Evolutionary conservation across 2,329 filamentous ascomycete genomes (phyloP).

Genomic region (Diatrype stigma): DNA sequence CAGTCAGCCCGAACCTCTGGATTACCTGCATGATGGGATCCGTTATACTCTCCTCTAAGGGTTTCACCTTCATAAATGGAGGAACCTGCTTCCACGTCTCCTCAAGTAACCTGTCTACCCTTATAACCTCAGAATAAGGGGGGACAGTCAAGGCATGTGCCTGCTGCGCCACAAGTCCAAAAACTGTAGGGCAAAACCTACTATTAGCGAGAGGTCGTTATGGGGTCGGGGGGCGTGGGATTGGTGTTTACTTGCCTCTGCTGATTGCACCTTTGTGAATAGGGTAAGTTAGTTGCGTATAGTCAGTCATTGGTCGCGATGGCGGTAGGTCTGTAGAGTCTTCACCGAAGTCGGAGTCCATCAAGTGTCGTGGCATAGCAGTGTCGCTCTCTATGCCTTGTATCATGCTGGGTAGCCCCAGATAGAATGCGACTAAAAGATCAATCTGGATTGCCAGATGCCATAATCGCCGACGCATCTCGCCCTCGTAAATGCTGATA

Average conservation of each 20-base stretch:
- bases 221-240: not conserved
- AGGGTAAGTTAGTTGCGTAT: conserved; percentile 54
- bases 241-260: conserved; percentile 14
- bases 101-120: conserved; percentile 41
- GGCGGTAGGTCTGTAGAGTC: conserved; percentile 51
- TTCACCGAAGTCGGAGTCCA: conserved; percentile 62
- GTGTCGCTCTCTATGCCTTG: conserved; percentile 61
- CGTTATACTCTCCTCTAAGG: conserved; percentile 45
- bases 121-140: conserved; percentile 45
- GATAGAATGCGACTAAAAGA: conserved; percentile 61
- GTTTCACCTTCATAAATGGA: conserved; percentile 42
- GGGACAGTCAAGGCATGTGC: conserved; percentile 46
- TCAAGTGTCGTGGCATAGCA: conserved; percentile 55
- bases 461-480: conserved; percentile 53
- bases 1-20: conserved; percentile 49
- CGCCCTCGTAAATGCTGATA: conserved; percentile 48
- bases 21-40: conserved; percentile 44
- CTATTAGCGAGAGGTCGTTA: not conserved
- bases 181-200: conserved; percentile 22
- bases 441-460: conserved; percentile 56
- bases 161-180: conserved; percentile 46
- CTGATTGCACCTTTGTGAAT: conserved; percentile 47
- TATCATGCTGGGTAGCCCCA: conserved; percentile 64
- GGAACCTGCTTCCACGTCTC: conserved; percentile 44
- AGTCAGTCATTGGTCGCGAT: conserved; percentile 52